phyloP scores from a whole-genome alignment of 2,329 filamentous ascomycete genomes.

The Helicocarpus griseus region DNA sequence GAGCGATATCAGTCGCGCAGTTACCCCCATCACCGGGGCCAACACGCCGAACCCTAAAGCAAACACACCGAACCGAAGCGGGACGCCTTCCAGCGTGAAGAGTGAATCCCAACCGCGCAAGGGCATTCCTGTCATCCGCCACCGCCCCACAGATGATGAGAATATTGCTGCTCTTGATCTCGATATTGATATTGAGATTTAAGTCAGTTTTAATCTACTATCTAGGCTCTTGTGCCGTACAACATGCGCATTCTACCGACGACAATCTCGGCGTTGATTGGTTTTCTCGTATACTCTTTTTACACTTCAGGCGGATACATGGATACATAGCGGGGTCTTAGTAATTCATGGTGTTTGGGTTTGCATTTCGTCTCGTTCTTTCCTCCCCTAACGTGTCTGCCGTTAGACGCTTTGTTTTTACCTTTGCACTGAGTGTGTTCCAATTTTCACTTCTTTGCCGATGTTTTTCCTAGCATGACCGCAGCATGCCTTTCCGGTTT shows the following conservation, averaged over 20 bases:
- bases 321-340: neutral
- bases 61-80: constrained; percentile 43
- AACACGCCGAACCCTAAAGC: constrained; percentile 45
- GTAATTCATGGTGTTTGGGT: neutral
- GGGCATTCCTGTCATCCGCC: constrained; percentile 58
- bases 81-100: constrained; percentile 13
- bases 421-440: too few species aligned
- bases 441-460: too few species aligned
- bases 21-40: constrained; percentile 41
- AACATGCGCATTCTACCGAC: neutral
- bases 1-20: constrained; percentile 36
- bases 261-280: neutral
- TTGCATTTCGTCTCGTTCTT: neutral
- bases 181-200: constrained; percentile 86
- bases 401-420: neutral
- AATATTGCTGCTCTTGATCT: constrained; percentile 82
- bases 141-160: constrained; percentile 80
- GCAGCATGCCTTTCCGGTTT: too few species aligned
- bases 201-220: neutral
- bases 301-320: neutral
- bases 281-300: neutral
- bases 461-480: too few species aligned
- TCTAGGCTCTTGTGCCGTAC: neutral
- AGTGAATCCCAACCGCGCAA: constrained; percentile 31
- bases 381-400: too few species aligned